These are phyloP conservation scores for Pseudodiploospora longispora DNA, from an alignment of 2,329 filamentous ascomycete genomes.

Conservation along the genomic window DNA sequence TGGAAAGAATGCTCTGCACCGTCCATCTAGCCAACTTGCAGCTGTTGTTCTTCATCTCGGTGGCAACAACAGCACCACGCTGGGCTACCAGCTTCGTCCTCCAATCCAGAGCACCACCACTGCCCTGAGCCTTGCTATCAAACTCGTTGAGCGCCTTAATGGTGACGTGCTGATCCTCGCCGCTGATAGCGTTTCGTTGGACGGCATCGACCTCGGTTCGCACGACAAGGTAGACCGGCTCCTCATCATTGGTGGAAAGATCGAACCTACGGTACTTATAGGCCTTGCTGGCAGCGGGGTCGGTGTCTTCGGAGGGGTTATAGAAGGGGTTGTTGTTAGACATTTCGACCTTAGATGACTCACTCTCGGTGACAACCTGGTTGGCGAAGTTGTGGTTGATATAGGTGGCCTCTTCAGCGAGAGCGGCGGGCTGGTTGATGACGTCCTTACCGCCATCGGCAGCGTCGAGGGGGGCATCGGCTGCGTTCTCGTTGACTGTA, in stretches of 20 bases:
- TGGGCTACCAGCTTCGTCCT: conserved; percentile 87
- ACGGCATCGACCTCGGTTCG: conserved; percentile 93
- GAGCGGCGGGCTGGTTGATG: conserved; percentile 86
- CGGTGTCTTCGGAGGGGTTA: conserved; percentile 84
- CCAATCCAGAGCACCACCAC: conserved; percentile 94
- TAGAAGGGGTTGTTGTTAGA: conserved; percentile 93
- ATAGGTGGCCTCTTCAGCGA: conserved; percentile 95
- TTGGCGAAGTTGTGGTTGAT: conserved; percentile 99
- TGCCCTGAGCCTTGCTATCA: conserved; percentile 93
- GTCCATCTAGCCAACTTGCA: conserved; percentile 99
- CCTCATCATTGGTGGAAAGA: conserved; percentile 87
- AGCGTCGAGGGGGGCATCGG: conserved; percentile 85
- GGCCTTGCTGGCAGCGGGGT: conserved; percentile 88
- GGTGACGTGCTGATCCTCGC: conserved; percentile 83
- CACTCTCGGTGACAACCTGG: conserved; percentile 82
- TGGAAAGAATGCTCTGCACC: conserved; percentile 90
- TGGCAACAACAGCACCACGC: conserved; percentile 93
- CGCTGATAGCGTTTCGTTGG: conserved; percentile 86
- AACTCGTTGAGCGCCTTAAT: conserved; percentile 99
- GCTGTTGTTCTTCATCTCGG: conserved; percentile 99
- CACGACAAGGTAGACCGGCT: conserved; percentile 87
- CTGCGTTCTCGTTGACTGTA: conserved; percentile 97
- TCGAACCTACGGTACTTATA: conserved; percentile 99
- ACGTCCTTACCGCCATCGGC: conserved; percentile 88
- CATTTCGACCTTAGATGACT: conserved; percentile 74